These are phyloP conservation scores for Karstenula rhodostoma DNA, from an alignment of 2,329 filamentous ascomycete species.

Conservation along the genomic window DNA sequence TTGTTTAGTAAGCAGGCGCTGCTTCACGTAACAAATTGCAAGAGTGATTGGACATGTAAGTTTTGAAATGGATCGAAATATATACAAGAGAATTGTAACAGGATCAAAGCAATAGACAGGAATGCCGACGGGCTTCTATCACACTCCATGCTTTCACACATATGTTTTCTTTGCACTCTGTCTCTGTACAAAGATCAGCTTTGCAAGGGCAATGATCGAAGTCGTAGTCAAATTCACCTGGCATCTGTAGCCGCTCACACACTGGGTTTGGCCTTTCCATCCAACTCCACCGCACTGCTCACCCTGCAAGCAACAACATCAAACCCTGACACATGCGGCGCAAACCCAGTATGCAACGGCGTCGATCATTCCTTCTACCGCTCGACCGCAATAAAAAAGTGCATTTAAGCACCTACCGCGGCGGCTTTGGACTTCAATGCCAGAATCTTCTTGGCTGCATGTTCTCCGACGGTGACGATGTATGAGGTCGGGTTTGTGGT, in stretches of 20 bases:
- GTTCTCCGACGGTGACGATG: conserved; percentile 48
- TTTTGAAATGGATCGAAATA: conserved; percentile 6
- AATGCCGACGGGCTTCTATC: not conserved
- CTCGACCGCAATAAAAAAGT: conserved; percentile 14
- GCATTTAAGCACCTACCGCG: conserved; percentile 20
- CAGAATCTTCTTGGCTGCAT: conserved; percentile 50
- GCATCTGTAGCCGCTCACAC: conserved; percentile 30
- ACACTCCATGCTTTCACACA: conserved; percentile 4
- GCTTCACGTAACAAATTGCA: not conserved
- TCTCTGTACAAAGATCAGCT: not conserved
- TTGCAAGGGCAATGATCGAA: not conserved
- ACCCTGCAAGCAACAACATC: conserved; percentile 23
- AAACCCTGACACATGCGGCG: not conserved
- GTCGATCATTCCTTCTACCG: conserved; percentile 13
- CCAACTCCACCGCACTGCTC: conserved; percentile 29
- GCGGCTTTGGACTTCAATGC: conserved; percentile 34
- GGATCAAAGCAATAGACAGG: not conserved
- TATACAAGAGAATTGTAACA: conserved; percentile 7
- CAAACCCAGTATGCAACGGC: conserved; percentile 14
- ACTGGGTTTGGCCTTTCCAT: conserved; percentile 27
- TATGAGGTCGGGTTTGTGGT: conserved; percentile 50
- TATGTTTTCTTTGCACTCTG: conserved; percentile 5
- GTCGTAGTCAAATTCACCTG: conserved; percentile 8
- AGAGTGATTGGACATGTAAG: not conserved
- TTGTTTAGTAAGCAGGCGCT: not conserved